These are phyloP conservation scores for Viola odorata DNA, from an alignment of 345 rosid genomes.

Conservation along the genomic window DNA sequence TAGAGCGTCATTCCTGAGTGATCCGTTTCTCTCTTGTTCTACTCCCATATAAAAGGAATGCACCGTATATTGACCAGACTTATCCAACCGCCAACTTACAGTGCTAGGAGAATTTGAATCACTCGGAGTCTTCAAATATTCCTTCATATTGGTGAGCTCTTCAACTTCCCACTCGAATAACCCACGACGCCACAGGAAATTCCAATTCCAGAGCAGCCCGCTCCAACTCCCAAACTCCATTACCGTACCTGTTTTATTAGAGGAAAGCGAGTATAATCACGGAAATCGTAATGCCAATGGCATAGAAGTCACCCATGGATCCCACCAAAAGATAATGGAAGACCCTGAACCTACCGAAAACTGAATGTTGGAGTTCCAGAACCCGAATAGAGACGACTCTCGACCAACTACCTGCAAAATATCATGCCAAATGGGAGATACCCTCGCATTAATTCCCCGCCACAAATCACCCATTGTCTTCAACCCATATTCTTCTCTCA, in stretches of 20 bases:
- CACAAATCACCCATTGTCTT: background rate
- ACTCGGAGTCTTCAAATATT: too few relatives aligned
- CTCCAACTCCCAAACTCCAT: background rate
- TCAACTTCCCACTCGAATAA: background rate
- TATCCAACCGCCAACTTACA: too few relatives aligned
- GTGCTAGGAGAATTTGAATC: too few relatives aligned
- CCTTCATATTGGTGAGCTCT: too few relatives aligned
- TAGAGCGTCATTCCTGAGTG: too few relatives aligned
- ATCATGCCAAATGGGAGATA: background rate
- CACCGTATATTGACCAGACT: too few relatives aligned
- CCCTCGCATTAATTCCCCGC: background rate
- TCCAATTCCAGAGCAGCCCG: background rate
- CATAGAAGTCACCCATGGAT: background rate
- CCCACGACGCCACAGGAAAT: background rate
- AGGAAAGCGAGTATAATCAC: background rate
- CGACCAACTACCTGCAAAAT: background rate
- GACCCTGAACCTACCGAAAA: background rate
- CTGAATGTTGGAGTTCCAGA: background rate
- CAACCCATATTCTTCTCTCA: too few relatives aligned
- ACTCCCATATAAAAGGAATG: too few relatives aligned
- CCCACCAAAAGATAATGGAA: background rate
- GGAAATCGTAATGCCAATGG: background rate
- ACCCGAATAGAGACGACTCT: background rate
- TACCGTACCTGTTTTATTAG: background rate
- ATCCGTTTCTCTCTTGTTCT: too few relatives aligned